A percentile compares a stretch with the other conserved stretches of the same genome.
These are phyloP conservation scores for Canna indica DNA, from an alignment of 176 grass and related monocot genomes.

Conservation along the genomic window DNA sequence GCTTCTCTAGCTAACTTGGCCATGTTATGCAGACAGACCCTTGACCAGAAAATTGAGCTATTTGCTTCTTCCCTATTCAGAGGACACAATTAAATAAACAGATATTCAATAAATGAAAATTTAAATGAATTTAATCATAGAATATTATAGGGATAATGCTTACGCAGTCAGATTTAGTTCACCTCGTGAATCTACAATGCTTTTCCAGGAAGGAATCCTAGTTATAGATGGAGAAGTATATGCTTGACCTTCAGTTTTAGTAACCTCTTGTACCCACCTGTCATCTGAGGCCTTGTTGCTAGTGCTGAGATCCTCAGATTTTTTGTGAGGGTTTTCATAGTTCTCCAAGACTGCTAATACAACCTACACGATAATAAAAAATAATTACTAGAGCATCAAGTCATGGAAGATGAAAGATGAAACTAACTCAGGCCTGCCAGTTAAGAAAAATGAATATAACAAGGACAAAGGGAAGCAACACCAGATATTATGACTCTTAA, in stretches of 20 bases:
- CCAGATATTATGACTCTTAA: neutral
- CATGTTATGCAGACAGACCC: conserved; percentile 94
- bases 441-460: neutral
- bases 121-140: neutral
- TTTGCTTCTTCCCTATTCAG: conserved; percentile 52
- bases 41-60: conserved; percentile 86
- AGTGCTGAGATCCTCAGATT: conserved; percentile 33
- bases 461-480: neutral
- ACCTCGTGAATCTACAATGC: conserved; percentile 36
- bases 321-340: conserved; percentile 63
- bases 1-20: conserved; percentile 89
- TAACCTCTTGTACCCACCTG: conserved; percentile 57
- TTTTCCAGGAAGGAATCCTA: conserved; percentile 85
- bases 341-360: conserved; percentile 83
- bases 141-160: conserved; percentile 7
- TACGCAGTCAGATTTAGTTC: conserved; percentile 19
- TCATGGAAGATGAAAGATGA: neutral
- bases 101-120: conserved; percentile 28
- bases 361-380: conserved; percentile 33
- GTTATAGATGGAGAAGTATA: conserved; percentile 30
- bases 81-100: conserved; percentile 32
- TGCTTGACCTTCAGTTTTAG: conserved; percentile 55
- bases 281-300: conserved; percentile 27
- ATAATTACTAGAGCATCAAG: neutral
- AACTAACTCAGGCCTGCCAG: neutral